Evolutionary conservation across 768 basidiomycete species (phyloP), one percentile per base, ranked within the genome.

Genomic region (Cytidiella melzeri): DNA sequence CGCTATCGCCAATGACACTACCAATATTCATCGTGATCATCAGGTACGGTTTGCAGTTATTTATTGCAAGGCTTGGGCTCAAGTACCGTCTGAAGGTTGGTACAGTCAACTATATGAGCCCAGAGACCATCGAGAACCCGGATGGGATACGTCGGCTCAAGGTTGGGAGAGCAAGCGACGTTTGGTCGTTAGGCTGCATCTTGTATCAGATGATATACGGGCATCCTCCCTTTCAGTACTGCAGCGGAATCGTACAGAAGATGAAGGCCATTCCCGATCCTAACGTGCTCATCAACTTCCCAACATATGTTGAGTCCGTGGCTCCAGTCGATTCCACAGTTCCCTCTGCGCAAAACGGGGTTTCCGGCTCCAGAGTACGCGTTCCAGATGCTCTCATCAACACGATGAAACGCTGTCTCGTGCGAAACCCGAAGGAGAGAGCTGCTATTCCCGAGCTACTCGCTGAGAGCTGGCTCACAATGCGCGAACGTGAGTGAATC

Each of bases 131-230:
- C 47, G 90, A 93, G 61, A 70, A 88, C 19, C 84, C 84, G 3
- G 90, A 88, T 49, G 91, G 86, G 38, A 88, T 84, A 83, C 79
- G 87, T 11, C 79, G 91, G 21, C 79, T 95, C 50, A 96, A 95
- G 73, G 92, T 98, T 45, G 96, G 95, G 3, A 86, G 94, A 20
- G 83, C 93, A 0, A 92, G 89, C 46, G 95, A 99, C 64, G 91
- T 99, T 37, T 99, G 95, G 95, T 96, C 93, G 2, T 73, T 99
- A 2, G 95, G 95, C 1, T 95, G 92, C 66, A 99, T 99, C 61
- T 74, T 98, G 26, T 97, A 99, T 69, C 95, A 99, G 62, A 97
- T 99, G 92, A 79, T 97, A 10, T 98, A 98, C 60, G 92, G 95
- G 15, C 80, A 82, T 18, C 87, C 92, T 1, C 95, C 95, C 2